Evolutionary conservation across 1,284 basidiomycete genomes (phyloP).

Genomic region (Irpex rosettiformis): DNA sequence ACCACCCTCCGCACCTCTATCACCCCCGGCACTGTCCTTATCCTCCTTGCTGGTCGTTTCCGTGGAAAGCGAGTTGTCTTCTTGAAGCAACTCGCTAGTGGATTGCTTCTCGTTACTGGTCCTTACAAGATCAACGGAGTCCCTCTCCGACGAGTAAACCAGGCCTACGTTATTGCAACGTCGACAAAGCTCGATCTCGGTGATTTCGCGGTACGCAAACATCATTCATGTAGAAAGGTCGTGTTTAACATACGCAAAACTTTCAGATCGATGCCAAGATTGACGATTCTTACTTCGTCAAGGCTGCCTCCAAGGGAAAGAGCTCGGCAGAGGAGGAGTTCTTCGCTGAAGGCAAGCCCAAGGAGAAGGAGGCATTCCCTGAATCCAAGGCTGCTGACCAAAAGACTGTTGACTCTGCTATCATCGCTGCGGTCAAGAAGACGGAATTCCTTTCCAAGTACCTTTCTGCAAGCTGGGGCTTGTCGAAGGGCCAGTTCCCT

Average conservation of each 20-base stretch:
- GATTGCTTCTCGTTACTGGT: slow-evolving; percentile 93
- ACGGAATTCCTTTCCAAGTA: slow-evolving; percentile 93
- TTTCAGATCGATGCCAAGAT: slow-evolving; percentile 81
- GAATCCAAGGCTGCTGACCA: slow-evolving; percentile 91
- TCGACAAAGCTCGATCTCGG: slow-evolving; percentile 92
- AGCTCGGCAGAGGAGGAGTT: slow-evolving; percentile 91
- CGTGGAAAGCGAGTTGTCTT: slow-evolving; percentile 98
- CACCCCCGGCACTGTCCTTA: slow-evolving; percentile 93
- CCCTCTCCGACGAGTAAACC: slow-evolving; percentile 96
- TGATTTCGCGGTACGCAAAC: slow-evolving; percentile 61
- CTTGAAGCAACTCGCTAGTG: slow-evolving; percentile 94
- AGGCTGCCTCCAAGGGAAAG: slow-evolving; percentile 67
- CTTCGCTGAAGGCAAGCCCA: slow-evolving; percentile 92
- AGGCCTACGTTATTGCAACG: slow-evolving; percentile 99
- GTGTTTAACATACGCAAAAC: background rate
- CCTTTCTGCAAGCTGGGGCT: slow-evolving; percentile 89
- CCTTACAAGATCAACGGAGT: slow-evolving; percentile 99
- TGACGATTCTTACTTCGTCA: slow-evolving; percentile 95
- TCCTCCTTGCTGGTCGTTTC: slow-evolving; percentile 98
- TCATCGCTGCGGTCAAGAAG: slow-evolving; percentile 90
- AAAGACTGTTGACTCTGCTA: slow-evolving; percentile 85
- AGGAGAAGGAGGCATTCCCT: slow-evolving; percentile 88
- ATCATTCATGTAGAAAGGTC: background rate
- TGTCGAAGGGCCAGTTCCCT: slow-evolving; percentile 93
- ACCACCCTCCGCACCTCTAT: slow-evolving; percentile 84